Percentiles rank a stretch among this genome's conserved stretches.
These are phyloP conservation scores for Vitis vinifera DNA, from an alignment of 164 flowering plant genomes.

Conservation along the genomic window DNA sequence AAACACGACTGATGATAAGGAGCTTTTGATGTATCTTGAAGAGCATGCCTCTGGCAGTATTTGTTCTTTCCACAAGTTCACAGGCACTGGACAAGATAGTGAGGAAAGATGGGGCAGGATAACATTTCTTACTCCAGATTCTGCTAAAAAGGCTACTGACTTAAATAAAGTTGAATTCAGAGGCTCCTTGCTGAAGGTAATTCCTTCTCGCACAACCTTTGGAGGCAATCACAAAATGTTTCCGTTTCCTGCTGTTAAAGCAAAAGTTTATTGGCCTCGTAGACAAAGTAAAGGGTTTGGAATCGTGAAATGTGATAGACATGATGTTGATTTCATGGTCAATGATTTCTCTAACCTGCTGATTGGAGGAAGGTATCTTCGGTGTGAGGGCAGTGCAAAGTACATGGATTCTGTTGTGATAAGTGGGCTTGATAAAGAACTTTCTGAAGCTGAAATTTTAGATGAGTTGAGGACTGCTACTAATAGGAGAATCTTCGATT, in stretches of 20 bases:
- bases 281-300: conserved; percentile 71
- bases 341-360: conserved; percentile 39
- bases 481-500: conserved; percentile 47
- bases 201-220: conserved; percentile 41
- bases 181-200: conserved; percentile 52
- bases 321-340: conserved; percentile 47
- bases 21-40: conserved; percentile 67
- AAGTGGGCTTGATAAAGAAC: conserved; percentile 52
- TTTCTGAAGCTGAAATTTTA: conserved; percentile 61
- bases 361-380: conserved; percentile 54
- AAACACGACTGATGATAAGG: conserved; percentile 57
- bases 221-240: conserved; percentile 48
- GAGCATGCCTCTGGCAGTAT: conserved; percentile 46
- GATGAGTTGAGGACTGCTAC: conserved; percentile 50
- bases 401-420: conserved; percentile 43
- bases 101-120: conserved; percentile 73
- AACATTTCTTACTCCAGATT: conserved; percentile 77
- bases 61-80: conserved; percentile 53
- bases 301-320: conserved; percentile 50
- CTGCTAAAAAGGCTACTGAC: conserved; percentile 59
- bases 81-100: conserved; percentile 38
- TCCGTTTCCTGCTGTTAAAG: conserved; percentile 69
- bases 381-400: conserved; percentile 41
- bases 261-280: conserved; percentile 86
- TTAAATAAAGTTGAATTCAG: conserved; percentile 40